phyloP scores from a whole-genome alignment of 1,284 basidiomycete genomes.

The Melanopsichium pennsylvanicum region DNA sequence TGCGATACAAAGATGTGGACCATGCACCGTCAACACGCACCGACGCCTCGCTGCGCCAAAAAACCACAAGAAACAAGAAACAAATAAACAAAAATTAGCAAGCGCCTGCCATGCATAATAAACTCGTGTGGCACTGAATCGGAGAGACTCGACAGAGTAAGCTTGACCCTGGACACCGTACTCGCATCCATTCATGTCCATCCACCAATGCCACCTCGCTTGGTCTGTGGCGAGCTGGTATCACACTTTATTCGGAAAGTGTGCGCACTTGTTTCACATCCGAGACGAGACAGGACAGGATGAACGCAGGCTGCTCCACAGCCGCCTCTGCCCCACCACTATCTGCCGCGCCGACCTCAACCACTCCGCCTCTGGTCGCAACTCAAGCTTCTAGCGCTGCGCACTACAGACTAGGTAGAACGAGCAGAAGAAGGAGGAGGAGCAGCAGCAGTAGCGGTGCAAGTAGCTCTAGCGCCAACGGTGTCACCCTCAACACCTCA shows the following conservation, averaged over 20 bases:
- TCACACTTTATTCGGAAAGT: too few relatives aligned
- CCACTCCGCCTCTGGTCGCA: slow-evolving; percentile 7
- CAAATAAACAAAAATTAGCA: neutral
- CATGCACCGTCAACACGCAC: neutral
- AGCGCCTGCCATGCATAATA: too few relatives aligned
- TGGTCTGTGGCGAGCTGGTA: too few relatives aligned
- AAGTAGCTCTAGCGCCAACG: neutral
- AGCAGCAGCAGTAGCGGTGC: slow-evolving; percentile 14
- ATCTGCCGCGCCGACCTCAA: neutral
- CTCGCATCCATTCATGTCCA: too few relatives aligned
- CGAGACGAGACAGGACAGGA: neutral
- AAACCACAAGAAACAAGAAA: too few relatives aligned
- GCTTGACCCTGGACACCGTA: too few relatives aligned
- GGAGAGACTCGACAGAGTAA: too few relatives aligned
- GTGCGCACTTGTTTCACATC: too few relatives aligned
- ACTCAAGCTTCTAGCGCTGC: neutral
- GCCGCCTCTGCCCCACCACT: too few relatives aligned
- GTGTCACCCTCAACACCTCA: neutral
- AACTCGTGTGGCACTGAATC: too few relatives aligned
- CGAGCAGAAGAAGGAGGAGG: slow-evolving; percentile 8
- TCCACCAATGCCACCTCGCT: too few relatives aligned
- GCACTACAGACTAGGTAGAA: slow-evolving; percentile 9
- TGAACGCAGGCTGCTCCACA: slow-evolving; percentile 1
- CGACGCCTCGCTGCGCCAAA: neutral
- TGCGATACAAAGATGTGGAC: too few relatives aligned